Base-by-base conservation (phyloP, 345 rosid genomes). In the Sisymbrium altissimum region DNA sequence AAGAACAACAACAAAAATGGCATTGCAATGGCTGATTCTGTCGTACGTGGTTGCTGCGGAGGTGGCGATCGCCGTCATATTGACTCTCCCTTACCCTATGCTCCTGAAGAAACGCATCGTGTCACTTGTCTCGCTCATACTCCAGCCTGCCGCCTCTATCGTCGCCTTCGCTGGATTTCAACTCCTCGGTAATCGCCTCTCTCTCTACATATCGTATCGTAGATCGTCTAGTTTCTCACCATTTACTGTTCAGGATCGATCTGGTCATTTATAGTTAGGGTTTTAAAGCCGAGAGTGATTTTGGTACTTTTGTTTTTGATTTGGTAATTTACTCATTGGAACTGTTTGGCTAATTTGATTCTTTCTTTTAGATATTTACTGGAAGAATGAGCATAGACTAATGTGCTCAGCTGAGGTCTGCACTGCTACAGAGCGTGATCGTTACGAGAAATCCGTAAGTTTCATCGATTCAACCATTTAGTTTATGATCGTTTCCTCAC, bases 311-410 rank as follows among this genome's bases (percentile, higher is more conserved):
- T 6, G 21, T 7, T 35, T n/a, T n/a, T n/a, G n/a, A n/a, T n/a
- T n/a, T n/a, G n/a, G n/a, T 56, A 49, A 3, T 50, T 54, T 14
- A 49, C 9, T 32, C 25, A 14, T 33, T 6, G 11, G 53, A 50
- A 56, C 58, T 46, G 27, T 38, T 27, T 50, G 67, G 12, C 3
- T 5, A 33, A 64, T 48, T 48, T 43, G 57, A 52, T 29, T 60
- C n/a, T 8, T 76, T 64, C 19, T 6, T 76, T 72, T 76, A 91
- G 97, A 91, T 80, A 71, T 91, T 9, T 91, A 91, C 48, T 91
- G 97, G 97, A 91, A 91, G 84, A 87, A 81, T 49, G 97, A 91
- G 80, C 96, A 91, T 82, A 87, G 97, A 43, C 62, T 89, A 84
- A 73, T 62, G 80, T 91, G 97, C 70, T 83, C 89, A 4, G 82